These are phyloP conservation scores for Candida railenensis DNA, from an alignment of 805 yeast genomes.

Conservation along the genomic window DNA sequence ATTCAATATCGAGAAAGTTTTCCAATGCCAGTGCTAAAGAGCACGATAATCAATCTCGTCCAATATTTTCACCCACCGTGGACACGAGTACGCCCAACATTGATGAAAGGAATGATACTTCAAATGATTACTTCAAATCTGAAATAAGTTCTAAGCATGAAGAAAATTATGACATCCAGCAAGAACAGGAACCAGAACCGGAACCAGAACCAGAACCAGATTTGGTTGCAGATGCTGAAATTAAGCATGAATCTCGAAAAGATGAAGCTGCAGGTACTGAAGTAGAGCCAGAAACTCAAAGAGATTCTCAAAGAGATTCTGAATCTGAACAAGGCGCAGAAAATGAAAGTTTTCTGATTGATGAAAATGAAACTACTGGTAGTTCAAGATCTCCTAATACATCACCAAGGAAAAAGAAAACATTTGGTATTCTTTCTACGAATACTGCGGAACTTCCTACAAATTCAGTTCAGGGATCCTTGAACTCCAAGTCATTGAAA, in stretches of 20 bases:
- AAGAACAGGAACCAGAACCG: background rate
- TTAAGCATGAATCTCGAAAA: background rate
- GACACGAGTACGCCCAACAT: background rate
- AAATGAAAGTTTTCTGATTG: background rate
- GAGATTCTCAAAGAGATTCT: no score
- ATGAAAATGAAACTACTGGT: background rate
- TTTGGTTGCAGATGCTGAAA: background rate
- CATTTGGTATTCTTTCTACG: constrained; percentile 11
- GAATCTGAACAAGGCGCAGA: background rate
- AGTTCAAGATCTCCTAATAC: constrained; percentile 2
- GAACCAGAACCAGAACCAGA: background rate
- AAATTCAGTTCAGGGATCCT: constrained; percentile 6
- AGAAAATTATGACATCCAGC: no score
- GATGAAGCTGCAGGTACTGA: background rate
- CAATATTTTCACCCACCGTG: background rate
- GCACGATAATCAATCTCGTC: constrained; percentile 8
- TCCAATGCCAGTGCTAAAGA: constrained; percentile 2
- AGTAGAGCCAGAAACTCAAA: background rate
- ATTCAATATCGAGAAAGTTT: constrained; percentile 1
- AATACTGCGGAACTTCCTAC: background rate
- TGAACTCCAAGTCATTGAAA: constrained; percentile 18
- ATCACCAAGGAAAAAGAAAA: constrained; percentile 9
- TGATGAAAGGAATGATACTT: background rate
- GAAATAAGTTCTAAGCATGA: no score
- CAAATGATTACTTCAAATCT: constrained; percentile 3